Percentiles rank a stretch among this genome's conserved stretches.
Evolutionary conservation across 163 green algal genomes (phyloP).

Genomic region (Volvox carteri): DNA sequence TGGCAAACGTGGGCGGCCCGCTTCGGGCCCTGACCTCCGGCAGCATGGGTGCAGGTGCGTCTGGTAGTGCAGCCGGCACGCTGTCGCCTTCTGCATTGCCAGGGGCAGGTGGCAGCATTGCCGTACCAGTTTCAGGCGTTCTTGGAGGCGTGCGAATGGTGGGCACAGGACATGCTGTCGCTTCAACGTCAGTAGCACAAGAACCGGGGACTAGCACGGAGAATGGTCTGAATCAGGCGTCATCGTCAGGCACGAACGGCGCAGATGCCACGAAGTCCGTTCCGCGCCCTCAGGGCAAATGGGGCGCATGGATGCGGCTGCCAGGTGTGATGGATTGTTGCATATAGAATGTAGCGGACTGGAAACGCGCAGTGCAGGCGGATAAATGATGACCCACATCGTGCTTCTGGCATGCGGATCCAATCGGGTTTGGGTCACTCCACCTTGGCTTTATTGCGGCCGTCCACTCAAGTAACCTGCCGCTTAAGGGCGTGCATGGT

Average conservation of each 20-base stretch:
- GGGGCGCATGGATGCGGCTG: constrained; percentile 65
- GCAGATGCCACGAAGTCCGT: constrained; percentile 25
- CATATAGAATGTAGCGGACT: not conserved
- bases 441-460: no score
- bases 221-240: not conserved
- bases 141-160: constrained; percentile 7
- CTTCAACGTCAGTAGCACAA: not conserved
- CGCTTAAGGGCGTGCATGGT: no score
- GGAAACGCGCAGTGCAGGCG: no score
- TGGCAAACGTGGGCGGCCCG: constrained; percentile 57
- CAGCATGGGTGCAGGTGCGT: not conserved
- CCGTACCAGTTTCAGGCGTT: not conserved
- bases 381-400: no score
- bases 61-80: not conserved
- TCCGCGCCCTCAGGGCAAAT: constrained; percentile 53
- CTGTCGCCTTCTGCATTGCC: not conserved
- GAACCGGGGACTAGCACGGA: not conserved
- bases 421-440: no score
- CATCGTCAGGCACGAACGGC: not conserved
- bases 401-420: no score
- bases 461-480: no score
- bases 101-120: not conserved
- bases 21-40: constrained; percentile 48
- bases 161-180: not conserved
- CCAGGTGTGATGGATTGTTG: constrained; percentile 41